phyloP scores from a whole-genome alignment of 2,329 filamentous ascomycete genomes.

The Anisogramma anomala region DNA sequence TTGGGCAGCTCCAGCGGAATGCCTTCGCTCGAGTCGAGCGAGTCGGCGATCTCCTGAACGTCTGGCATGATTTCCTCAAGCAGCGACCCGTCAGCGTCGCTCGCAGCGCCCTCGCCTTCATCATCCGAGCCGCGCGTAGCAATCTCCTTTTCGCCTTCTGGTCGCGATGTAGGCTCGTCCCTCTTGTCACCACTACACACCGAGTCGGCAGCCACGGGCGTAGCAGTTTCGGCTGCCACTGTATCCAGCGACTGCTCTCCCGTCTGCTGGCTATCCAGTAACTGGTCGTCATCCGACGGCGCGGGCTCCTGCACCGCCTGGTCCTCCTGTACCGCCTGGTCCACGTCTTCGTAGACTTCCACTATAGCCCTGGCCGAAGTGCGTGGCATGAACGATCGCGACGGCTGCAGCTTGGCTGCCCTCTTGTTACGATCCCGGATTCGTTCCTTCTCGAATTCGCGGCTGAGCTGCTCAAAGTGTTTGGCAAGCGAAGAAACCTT shows the following conservation, averaged over 20 bases:
- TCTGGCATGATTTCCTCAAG: conserved; percentile 57
- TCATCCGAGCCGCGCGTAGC: conserved; percentile 50
- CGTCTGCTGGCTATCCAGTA: conserved; percentile 23
- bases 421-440: conserved; percentile 73
- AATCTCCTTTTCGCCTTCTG: conserved; percentile 30
- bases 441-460: conserved; percentile 92
- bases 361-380: conserved; percentile 93
- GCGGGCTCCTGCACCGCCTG: conserved; percentile 80
- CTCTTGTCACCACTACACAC: conserved; percentile 11
- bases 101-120: conserved; percentile 41
- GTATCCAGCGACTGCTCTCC: conserved; percentile 25
- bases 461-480: conserved; percentile 92
- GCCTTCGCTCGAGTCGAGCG: conserved; percentile 48
- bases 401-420: conserved; percentile 61
- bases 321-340: conserved; percentile 83
- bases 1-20: conserved; percentile 68
- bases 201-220: conserved; percentile 10
- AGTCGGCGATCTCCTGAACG: conserved; percentile 50
- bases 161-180: conserved; percentile 21
- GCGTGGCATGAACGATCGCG: conserved; percentile 70
- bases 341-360: conserved; percentile 87
- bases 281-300: conserved; percentile 51
- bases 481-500: conserved; percentile 86
- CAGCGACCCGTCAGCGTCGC: conserved; percentile 60
- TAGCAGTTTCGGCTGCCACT: conserved; percentile 13